Evolutionary conservation across 2,329 filamentous ascomycete genomes (phyloP).

Genomic region (Mollisiaceae sp.): DNA sequence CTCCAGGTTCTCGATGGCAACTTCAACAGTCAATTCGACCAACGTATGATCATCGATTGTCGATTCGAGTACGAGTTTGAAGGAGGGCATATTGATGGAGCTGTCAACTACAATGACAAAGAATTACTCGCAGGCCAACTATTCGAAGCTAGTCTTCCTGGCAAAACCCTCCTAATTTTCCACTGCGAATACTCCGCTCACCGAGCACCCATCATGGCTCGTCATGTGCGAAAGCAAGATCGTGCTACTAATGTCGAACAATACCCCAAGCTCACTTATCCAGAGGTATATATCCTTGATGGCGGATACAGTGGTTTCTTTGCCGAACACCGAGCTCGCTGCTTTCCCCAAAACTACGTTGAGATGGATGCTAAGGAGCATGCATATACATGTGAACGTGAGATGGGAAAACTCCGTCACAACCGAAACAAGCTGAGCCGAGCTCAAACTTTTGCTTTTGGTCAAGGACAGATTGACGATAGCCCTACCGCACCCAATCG

Average conservation of each 20-base stretch:
- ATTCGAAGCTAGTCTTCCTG: constrained; percentile 68
- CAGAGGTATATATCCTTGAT: constrained; percentile 95
- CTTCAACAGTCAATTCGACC: constrained; percentile 75
- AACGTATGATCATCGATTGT: constrained; percentile 91
- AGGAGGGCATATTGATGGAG: constrained; percentile 91
- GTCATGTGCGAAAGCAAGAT: constrained; percentile 88
- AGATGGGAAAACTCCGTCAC: constrained; percentile 91
- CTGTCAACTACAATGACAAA: constrained; percentile 97
- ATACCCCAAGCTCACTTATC: constrained; percentile 91
- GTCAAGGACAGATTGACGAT: constrained; percentile 65
- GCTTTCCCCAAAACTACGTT: constrained; percentile 94
- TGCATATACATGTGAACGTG: constrained; percentile 89
- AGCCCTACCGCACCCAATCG: constrained; percentile 58
- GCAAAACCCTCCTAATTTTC: constrained; percentile 83
- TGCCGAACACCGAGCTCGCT: constrained; percentile 75
- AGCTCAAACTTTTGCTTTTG: constrained; percentile 95
- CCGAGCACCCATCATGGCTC: constrained; percentile 94
- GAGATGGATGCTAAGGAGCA: constrained; percentile 95
- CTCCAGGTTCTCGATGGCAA: constrained; percentile 87
- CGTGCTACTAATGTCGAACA: constrained; percentile 82
- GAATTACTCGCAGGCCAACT: constrained; percentile 81
- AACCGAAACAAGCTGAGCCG: constrained; percentile 80
- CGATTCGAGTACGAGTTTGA: constrained; percentile 99
- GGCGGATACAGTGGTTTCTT: constrained; percentile 97
- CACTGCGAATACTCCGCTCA: constrained; percentile 99